Conservation (phyloP, 2,329 filamentous ascomycete genomes). For the Sporothrix humicola region DNA sequence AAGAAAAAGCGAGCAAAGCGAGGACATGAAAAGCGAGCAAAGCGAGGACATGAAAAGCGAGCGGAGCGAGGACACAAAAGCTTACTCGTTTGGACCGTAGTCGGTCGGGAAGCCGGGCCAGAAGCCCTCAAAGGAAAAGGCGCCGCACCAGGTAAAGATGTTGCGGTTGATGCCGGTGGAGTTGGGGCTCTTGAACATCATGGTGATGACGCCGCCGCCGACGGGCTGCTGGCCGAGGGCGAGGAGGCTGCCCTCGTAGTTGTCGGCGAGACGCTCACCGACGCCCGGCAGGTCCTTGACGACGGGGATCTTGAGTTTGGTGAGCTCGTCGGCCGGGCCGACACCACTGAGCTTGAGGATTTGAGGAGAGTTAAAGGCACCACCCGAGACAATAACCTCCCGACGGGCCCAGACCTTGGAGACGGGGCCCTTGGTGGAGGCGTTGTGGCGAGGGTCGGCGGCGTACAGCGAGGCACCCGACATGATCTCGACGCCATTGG, state of each 20-base stretch:
- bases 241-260: slow-evolving; percentile 50
- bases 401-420: slow-evolving; percentile 44
- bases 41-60: not conserved
- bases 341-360: slow-evolving; percentile 55
- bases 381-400: slow-evolving; percentile 57
- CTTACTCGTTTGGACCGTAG: slow-evolving; percentile 37
- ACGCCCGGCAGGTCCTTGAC: slow-evolving; percentile 62
- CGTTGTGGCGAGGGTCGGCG: slow-evolving; percentile 46
- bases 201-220: slow-evolving; percentile 36
- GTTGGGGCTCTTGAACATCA: slow-evolving; percentile 36
- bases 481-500: slow-evolving; percentile 43
- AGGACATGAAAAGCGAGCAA: not conserved
- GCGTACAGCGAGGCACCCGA: slow-evolving; percentile 48
- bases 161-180: slow-evolving; percentile 34
- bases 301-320: slow-evolving; percentile 35
- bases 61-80: not conserved
- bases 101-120: slow-evolving; percentile 38
- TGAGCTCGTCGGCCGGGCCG: slow-evolving; percentile 51
- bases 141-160: slow-evolving; percentile 37
- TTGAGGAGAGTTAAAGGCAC: slow-evolving; percentile 54
- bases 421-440: slow-evolving; percentile 33
- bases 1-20: not conserved
- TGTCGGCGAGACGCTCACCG: slow-evolving; percentile 65
- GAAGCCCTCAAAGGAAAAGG: slow-evolving; percentile 39
- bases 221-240: slow-evolving; percentile 35